Base-by-base conservation (phyloP, 768 basidiomycete genomes). In the Xanthoconium purpureum region DNA sequence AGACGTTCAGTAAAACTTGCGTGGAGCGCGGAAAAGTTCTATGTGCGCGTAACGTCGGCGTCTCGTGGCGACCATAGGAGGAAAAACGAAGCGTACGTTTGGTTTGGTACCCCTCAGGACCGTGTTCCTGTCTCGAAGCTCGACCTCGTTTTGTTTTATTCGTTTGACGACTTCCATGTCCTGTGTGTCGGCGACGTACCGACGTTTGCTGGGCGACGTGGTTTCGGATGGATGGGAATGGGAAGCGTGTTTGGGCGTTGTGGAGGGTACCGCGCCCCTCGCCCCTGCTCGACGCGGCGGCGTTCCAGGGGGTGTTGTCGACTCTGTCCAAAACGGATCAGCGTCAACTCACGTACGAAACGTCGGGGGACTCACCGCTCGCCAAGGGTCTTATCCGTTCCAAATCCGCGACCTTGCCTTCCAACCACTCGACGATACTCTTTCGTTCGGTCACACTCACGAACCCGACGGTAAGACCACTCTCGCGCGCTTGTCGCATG, bases 391-490 rank as follows among this genome's bases (percentile, higher is more conserved):
- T 47, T 47, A 73, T 71, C 18, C 63, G 61, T 17, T 67, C 69
- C 50, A 66, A 47, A 54, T 71, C 66, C 0, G 58, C 53, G 2
- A 64, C 57, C 35, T 74, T 78, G 36, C 89, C 85, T 63, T 88
- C 84, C 43, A 98, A 68, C 85, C 89, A 98, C 50, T 95, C 94
- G 36, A 91, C 84, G 0, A 96, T 85, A 44, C 78, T 79, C 75
- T 90, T 92, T 58, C 94, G 77, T 73, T 97, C 94, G 3, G 92
- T 91, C 35, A 93, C 84, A 62, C 89, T 86, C 38, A 98, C 91
- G 68, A 93, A 83, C 0, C 88, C 87, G 38, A 84, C 80, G 3
- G 83, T 77, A 32, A 94, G 73, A 1, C 91, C 89, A 42, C 79
- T 79, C 65, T 89, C 88, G 52, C 91, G 78, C 3, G 88, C 87